These are phyloP conservation scores for Fusarium sp. DNA, from an alignment of 2,329 filamentous ascomycete species.

Conservation along the genomic window DNA sequence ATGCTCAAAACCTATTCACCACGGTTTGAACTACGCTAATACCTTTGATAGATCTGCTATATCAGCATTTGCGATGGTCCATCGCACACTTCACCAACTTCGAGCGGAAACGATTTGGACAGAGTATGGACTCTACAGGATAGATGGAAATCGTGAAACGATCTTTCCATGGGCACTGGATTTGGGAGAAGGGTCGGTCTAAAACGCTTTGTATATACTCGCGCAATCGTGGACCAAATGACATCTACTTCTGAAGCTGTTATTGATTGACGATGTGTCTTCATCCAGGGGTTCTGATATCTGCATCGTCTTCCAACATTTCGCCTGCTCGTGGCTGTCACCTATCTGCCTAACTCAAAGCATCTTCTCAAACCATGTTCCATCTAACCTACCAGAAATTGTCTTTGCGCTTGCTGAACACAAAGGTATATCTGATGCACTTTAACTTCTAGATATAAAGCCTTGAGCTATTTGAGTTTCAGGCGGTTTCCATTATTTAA, in stretches of 20 bases:
- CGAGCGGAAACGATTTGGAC: no score
- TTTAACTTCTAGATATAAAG: background rate
- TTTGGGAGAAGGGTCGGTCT: no score
- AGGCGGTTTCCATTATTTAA: fast-evolving
- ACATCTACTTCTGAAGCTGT: no score
- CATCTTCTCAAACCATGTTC: background rate
- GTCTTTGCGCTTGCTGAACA: background rate
- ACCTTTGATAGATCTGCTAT: background rate
- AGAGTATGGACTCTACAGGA: no score
- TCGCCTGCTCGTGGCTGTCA: background rate
- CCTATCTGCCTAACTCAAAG: background rate
- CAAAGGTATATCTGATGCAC: background rate
- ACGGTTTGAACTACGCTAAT: background rate
- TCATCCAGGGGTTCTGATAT: no score
- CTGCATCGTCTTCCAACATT: no score
- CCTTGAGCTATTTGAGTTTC: fast-evolving
- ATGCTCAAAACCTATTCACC: background rate
- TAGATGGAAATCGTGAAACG: fast-evolving
- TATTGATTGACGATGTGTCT: no score
- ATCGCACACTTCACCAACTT: no score
- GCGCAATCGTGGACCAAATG: no score
- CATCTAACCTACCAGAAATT: background rate
- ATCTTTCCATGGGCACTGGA: no score
- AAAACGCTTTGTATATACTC: no score
- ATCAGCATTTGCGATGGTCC: background rate